Conservation (phyloP, 2,329 filamentous ascomycete genomes). For the Penicillium rolfsii region DNA sequence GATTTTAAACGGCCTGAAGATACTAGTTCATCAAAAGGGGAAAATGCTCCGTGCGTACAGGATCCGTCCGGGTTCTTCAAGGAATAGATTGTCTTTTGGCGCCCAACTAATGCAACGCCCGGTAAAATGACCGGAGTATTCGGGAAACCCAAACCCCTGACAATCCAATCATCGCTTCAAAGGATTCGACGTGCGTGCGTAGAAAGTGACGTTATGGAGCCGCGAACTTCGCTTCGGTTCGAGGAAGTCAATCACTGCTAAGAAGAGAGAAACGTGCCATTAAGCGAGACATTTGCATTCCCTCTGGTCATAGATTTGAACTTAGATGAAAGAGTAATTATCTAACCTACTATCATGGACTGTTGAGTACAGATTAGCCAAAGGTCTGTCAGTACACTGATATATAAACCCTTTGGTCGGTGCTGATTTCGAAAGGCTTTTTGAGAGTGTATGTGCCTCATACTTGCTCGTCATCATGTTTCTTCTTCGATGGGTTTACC, state of each 20-base stretch:
- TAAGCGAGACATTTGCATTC: background rate
- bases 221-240: conserved; percentile 16
- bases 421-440: background rate
- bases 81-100: conserved; percentile 15
- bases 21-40: conserved; percentile 10
- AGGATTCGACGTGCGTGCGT: background rate
- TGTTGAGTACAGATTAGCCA: background rate
- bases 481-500: conserved; percentile 6
- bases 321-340: background rate
- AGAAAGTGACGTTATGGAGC: conserved; percentile 11
- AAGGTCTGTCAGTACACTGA: background rate
- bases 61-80: conserved; percentile 11
- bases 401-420: background rate
- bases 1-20: background rate
- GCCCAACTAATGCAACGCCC: conserved; percentile 11
- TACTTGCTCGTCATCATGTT: conserved; percentile 9
- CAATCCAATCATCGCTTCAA: conserved; percentile 11
- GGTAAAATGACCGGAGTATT: conserved; percentile 4
- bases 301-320: conserved; percentile 1
- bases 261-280: conserved; percentile 18
- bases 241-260: conserved; percentile 20
- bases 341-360: background rate
- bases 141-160: conserved; percentile 10
- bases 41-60: conserved; percentile 9
- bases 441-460: background rate